phyloP scores from a whole-genome alignment of 805 yeast genomes.

The Ogataea glucozyma region DNA sequence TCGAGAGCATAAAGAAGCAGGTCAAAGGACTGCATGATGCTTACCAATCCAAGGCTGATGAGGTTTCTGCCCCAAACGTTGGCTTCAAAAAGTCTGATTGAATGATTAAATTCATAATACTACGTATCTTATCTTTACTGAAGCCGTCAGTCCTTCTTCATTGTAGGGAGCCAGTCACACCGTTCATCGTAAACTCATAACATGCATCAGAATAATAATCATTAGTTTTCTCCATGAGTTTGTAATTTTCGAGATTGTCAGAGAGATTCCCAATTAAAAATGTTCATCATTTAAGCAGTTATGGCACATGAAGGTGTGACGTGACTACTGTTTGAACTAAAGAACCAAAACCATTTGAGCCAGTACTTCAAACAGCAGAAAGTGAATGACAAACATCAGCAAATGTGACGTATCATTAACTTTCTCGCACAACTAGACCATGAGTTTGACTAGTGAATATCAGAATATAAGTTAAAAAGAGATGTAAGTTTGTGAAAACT shows the following conservation, averaged over 20 bases:
- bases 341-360: constrained; percentile 7
- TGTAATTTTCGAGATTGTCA: constrained; percentile 29
- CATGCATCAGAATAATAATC: constrained; percentile 20
- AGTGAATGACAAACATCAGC: not conserved
- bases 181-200: not conserved
- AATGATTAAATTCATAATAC: not conserved
- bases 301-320: not conserved
- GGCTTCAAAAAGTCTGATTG: constrained; percentile 11
- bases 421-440: no score
- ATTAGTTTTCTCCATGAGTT: constrained; percentile 31
- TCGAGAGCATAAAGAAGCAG: constrained; percentile 44
- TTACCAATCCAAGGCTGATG: constrained; percentile 40
- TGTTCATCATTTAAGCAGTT: constrained; percentile 27
- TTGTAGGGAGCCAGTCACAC: not conserved
- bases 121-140: not conserved
- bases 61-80: not conserved
- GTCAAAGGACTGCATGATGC: constrained; percentile 42
- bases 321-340: constrained; percentile 4
- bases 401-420: no score
- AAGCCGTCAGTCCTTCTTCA: no score
- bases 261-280: constrained; percentile 38
- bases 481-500: not conserved
- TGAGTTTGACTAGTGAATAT: no score
- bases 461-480: no score
- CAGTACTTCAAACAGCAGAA: not conserved